phyloP scores from a whole-genome alignment of 495 filamentous ascomycete genomes.

The Annulohypoxylon moriforme region DNA sequence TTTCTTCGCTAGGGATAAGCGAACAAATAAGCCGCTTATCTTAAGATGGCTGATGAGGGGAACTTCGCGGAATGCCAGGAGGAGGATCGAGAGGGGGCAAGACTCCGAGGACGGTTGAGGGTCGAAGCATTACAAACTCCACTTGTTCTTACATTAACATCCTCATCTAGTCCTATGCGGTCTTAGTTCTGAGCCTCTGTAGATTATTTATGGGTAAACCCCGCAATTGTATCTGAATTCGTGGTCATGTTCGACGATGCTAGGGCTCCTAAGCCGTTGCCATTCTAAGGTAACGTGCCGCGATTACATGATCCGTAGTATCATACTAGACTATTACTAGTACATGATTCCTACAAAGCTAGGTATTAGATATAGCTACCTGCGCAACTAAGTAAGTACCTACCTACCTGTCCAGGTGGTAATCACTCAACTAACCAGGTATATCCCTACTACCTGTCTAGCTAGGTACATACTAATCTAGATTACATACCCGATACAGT shows the following conservation, averaged over 20 bases:
- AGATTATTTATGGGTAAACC: slow-evolving; percentile 41
- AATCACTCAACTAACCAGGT: neutral
- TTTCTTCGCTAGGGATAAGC: slow-evolving; percentile 37
- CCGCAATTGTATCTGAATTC: slow-evolving; percentile 38
- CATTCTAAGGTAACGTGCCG: slow-evolving; percentile 29
- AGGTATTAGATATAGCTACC: neutral
- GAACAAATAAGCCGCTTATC: slow-evolving; percentile 33
- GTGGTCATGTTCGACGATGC: slow-evolving; percentile 37
- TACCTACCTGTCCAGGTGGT: neutral
- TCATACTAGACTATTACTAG: neutral
- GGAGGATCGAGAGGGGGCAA: slow-evolving; percentile 14
- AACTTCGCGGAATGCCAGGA: slow-evolving; percentile 19
- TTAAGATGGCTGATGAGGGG: slow-evolving; percentile 34
- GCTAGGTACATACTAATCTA: slow-evolving; percentile 12
- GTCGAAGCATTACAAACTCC: slow-evolving; percentile 27
- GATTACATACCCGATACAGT: slow-evolving; percentile 22
- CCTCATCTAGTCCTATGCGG: slow-evolving; percentile 29
- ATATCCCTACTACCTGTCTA: neutral
- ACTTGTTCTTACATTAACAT: slow-evolving; percentile 30
- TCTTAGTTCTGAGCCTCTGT: slow-evolving; percentile 29
- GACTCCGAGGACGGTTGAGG: slow-evolving; percentile 14
- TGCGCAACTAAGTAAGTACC: neutral
- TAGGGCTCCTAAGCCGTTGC: slow-evolving; percentile 9
- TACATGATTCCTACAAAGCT: neutral
- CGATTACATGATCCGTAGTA: slow-evolving; percentile 7